Conservation (phyloP, 768 basidiomycete genomes). For the Heimioporus sp. region DNA sequence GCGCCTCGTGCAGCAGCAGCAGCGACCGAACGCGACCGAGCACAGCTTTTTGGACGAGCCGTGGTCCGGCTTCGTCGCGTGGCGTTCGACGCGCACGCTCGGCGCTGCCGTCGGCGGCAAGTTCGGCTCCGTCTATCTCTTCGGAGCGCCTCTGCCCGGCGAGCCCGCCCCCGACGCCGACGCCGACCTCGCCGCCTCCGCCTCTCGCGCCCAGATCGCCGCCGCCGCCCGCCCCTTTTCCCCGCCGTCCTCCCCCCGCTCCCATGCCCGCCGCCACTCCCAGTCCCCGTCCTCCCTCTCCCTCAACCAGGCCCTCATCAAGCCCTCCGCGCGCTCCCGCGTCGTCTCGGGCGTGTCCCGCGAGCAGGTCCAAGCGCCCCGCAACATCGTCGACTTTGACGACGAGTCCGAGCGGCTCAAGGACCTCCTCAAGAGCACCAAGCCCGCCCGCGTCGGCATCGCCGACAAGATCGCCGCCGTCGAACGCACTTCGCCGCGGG, state of each 20-base stretch:
- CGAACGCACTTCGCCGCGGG: conserved; percentile 22
- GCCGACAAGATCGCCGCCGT: conserved; percentile 28
- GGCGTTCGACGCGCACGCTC: conserved; percentile 11
- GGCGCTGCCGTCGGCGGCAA: conserved; percentile 21
- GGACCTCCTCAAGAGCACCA: conserved; percentile 61
- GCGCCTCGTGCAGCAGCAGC: not conserved
- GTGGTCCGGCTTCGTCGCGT: conserved; percentile 15
- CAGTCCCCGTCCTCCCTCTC: conserved; percentile 38
- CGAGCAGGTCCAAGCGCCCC: conserved; percentile 74
- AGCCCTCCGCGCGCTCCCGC: conserved; percentile 53
- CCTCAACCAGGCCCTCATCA: conserved; percentile 45
- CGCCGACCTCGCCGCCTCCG: not conserved
- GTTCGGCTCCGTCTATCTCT: conserved; percentile 27
- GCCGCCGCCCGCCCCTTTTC: conserved; percentile 15
- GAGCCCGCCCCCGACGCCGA: conserved; percentile 12
- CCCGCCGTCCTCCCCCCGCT: conserved; percentile 21
- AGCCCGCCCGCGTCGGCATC: conserved; percentile 28
- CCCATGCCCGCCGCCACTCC: conserved; percentile 28
- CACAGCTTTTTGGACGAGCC: conserved; percentile 25
- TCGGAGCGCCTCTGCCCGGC: conserved; percentile 23
- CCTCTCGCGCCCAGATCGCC: conserved; percentile 12
- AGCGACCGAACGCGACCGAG: conserved; percentile 13
- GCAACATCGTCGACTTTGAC: conserved; percentile 78
- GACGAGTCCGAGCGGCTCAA: conserved; percentile 77
- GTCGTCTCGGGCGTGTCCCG: conserved; percentile 71